Conservation (phyloP, 345 rosid genomes). For the Heritiera littoralis region DNA sequence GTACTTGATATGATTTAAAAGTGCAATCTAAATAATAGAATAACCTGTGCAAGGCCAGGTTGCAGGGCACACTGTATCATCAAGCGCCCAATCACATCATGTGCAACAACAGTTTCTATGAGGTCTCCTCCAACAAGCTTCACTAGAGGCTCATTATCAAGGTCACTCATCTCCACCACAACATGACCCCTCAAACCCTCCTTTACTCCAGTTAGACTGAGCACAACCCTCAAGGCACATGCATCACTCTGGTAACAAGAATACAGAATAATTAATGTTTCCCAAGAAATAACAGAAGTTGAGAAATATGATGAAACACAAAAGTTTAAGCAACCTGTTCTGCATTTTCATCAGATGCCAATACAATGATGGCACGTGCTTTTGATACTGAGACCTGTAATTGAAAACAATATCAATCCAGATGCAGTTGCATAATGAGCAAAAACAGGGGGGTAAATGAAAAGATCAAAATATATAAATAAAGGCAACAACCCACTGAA, state of each 20-base stretch:
- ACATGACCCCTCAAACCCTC: slow-evolving; percentile 90
- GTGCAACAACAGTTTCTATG: slow-evolving; percentile 90
- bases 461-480: background rate
- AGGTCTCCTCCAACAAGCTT: slow-evolving; percentile 96
- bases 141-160: slow-evolving; percentile 91
- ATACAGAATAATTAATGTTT: slow-evolving; percentile 19
- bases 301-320: slow-evolving; percentile 4
- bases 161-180: slow-evolving; percentile 94
- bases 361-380: slow-evolving; percentile 81
- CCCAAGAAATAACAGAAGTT: slow-evolving; percentile 17
- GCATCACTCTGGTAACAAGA: slow-evolving; percentile 74
- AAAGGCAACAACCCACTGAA: slow-evolving; percentile 8
- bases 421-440: background rate
- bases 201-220: slow-evolving; percentile 83
- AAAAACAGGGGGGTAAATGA: background rate
- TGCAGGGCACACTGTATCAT: slow-evolving; percentile 96
- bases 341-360: slow-evolving; percentile 90
- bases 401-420: slow-evolving; percentile 10
- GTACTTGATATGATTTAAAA: background rate
- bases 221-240: slow-evolving; percentile 86
- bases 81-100: slow-evolving; percentile 94
- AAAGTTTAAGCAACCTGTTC: slow-evolving; percentile 65
- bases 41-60: slow-evolving; percentile 95
- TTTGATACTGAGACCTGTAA: slow-evolving; percentile 84
- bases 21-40: slow-evolving; percentile 30